These are phyloP conservation scores for Trypanosoma vivax DNA, from an alignment of 208 protist genomes.

Conservation along the genomic window DNA sequence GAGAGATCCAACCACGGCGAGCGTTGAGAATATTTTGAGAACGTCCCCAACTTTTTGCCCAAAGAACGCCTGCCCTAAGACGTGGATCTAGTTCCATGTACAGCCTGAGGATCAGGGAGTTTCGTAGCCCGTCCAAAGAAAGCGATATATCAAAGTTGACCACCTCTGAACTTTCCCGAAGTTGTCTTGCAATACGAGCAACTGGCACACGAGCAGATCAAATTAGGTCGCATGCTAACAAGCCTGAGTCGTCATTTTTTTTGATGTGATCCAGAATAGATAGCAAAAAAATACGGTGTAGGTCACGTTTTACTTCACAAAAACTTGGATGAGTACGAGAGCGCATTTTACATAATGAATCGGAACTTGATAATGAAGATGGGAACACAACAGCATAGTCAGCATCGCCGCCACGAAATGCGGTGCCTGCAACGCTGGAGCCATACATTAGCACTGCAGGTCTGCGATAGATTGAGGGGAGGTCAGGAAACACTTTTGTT, in stretches of 20 bases:
- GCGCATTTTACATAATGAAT: conserved; percentile 3
- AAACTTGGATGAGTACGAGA: conserved; percentile 8
- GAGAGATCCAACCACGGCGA: conserved; percentile 72
- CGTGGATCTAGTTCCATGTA: conserved; percentile 60
- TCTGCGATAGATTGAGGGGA: background rate
- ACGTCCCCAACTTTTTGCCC: conserved; percentile 62
- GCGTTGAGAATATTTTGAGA: conserved; percentile 60
- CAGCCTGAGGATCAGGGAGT: conserved; percentile 55
- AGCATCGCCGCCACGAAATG: conserved; percentile 60
- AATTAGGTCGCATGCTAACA: conserved; percentile 54
- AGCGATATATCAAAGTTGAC: conserved; percentile 73
- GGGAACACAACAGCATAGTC: conserved; percentile 68
- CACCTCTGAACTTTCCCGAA: background rate
- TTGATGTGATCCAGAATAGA: conserved; percentile 42
- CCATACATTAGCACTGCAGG: conserved; percentile 66
- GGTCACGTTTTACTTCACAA: conserved; percentile 25
- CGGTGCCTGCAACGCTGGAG: conserved; percentile 62
- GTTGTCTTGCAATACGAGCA: conserved; percentile 27
- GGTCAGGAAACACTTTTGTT: conserved; percentile 2
- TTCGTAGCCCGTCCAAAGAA: conserved; percentile 57
- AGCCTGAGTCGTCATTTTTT: background rate
- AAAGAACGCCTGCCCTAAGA: conserved; percentile 43
- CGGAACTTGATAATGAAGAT: background rate
- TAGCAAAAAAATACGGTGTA: conserved; percentile 40
- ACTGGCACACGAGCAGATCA: conserved; percentile 72